Evolutionary conservation across 2,329 filamentous ascomycete species (phyloP), one percentile per base, ranked within the genome.

Genomic region (Curvularia spicifera): DNA sequence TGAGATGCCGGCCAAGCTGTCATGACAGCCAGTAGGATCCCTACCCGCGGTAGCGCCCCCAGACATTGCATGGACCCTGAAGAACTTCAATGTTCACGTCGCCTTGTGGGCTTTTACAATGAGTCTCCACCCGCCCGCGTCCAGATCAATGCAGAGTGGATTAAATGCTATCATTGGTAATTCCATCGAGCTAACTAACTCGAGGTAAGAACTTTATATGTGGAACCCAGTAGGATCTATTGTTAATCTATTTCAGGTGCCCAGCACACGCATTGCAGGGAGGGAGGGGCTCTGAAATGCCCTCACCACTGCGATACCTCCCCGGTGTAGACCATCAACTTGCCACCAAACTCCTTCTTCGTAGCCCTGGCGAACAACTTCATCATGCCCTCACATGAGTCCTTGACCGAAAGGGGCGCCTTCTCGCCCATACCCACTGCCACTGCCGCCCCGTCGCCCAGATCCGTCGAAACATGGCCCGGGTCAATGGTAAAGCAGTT

Each of bases 391-490:
- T 55, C 46, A 4, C 55, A 57, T 8, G 45, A 54, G 24, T 48
- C 55, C 24, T 58, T 13, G 0, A 58, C 48, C 33, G 59, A 49
- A 4, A 45, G 37, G 13, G 44, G 43, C 44, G 57, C 43, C 22
- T 35, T 46, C 37, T 46, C 40, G 13, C 56, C 44, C 3, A 51
- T 43, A 9, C 57, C 60, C n/a, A 54, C 29, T 13, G n/a, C 29
- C 28, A 29, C 29, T 13, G 57, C 54, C 7, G 48, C 60, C 9
- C 49, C 51, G 42, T 57, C 42, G 22, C 60, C 60, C 42, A 63
- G n/a, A 8, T 60, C 57, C 3, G 60, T 63, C 51, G 51, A 24
- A 24, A 58, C 57, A 37, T 35, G 53, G 6, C 60, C 60, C 5
- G 60, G 57, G n/a, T 54, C 46, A 22, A 63, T 26, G 7, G 37